Base-by-base conservation (phyloP, 495 filamentous ascomycete species). In the Aspergillus kassunensis region DNA sequence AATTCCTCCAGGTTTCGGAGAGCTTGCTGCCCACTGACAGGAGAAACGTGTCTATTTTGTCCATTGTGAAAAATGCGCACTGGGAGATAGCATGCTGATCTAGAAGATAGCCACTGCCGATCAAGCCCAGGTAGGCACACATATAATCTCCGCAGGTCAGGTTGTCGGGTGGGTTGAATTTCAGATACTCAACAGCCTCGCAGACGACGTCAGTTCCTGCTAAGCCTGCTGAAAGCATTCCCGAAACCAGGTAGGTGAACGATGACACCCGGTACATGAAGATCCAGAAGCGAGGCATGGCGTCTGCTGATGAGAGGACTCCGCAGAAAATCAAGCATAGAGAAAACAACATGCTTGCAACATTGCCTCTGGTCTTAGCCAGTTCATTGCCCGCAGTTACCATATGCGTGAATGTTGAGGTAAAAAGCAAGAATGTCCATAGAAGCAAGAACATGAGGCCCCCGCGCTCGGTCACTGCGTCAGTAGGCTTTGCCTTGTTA, bases 341-440 rank as follows among this genome's bases (percentile, higher is more conserved):
- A 23, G 83, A 80, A 66, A 82, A 85, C 30, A 81, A 51, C 59
- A 87, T 54, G 44, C 82, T 78, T 47, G 82, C 81, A 24, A 87
- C 55, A 55, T 81, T 83, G 42, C 78, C 79, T 43, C 79, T 83
- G 1, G 80, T 77, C 59, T 84, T 80, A 4, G 83, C 83, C 44
- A 80, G 73, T 27, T 83, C 77, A 34, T 86, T 76, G 31, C 76
- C 81, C 19, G 82, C 79, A 57, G 86, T 83, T 29, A 80, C 72
- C 80, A 86, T 81, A 65, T 85, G 76, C 0, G 83, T 72, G 54
- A 87, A 88, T n/a, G 84, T 83, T 9, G 71, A 80, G 33, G 80
- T 79, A 66, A 80, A 82, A 18, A 81, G 65, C 36, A 81, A 73
- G 67, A 83, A 83, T 42, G 71, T 58, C 58, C 71, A 69, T 49